Conservation (phyloP, 1,284 basidiomycete genomes). For the Xanthoconium separans region DNA sequence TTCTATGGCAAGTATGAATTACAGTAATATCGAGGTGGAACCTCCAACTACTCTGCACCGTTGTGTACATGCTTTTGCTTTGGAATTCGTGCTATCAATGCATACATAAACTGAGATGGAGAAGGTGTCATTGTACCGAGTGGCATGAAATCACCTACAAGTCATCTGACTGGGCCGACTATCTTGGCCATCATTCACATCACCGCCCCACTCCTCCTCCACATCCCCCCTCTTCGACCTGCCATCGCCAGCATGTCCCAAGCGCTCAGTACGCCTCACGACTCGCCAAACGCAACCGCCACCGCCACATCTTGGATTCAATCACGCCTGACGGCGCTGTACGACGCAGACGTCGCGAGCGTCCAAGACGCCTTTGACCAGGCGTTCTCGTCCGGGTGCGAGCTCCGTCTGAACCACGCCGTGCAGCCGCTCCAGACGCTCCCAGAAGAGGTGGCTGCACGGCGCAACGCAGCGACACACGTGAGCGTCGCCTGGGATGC, state of each 20-base stretch:
- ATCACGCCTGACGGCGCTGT: conserved; percentile 28
- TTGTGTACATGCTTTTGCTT: conserved; percentile 32
- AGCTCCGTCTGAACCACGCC: conserved; percentile 36
- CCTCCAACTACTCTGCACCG: conserved; percentile 20
- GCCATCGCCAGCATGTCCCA: neutral
- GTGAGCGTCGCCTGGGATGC: conserved; percentile 36
- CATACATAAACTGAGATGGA: too few relatives aligned
- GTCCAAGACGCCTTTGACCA: conserved; percentile 26
- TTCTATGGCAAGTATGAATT: conserved; percentile 26
- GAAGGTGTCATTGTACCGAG: too few relatives aligned
- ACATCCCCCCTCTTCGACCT: conserved; percentile 2
- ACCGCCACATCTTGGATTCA: conserved; percentile 25
- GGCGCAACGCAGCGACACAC: conserved; percentile 16
- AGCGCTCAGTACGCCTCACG: neutral
- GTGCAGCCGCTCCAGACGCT: conserved; percentile 31
- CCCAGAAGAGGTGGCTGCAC: conserved; percentile 25
- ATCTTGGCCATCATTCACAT: conserved; percentile 5
- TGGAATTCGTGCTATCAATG: conserved; percentile 14
- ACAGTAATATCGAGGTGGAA: conserved; percentile 28
- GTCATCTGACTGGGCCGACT: neutral
- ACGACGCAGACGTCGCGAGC: conserved; percentile 16
- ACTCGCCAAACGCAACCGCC: neutral
- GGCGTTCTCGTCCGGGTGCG: conserved; percentile 35
- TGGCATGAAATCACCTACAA: too few relatives aligned
- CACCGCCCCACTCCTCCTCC: conserved; percentile 1